A percentile compares a stretch with the other conserved stretches of the same genome.
Conservation (phyloP, 2,329 filamentous ascomycete species). For the Trichoderma asperellum region DNA sequence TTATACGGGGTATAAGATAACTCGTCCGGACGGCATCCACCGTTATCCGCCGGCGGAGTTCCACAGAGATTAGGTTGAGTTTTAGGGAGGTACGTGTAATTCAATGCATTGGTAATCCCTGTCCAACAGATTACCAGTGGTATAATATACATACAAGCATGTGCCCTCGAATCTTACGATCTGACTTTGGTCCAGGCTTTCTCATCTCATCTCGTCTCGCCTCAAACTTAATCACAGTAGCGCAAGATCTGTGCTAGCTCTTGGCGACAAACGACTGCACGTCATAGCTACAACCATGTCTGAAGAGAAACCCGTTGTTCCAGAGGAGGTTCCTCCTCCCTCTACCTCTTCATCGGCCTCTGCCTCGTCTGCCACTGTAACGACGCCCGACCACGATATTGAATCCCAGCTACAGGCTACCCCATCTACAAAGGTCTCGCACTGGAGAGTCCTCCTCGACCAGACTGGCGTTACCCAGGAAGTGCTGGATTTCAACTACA, state of each 20-base stretch:
- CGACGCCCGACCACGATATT: slow-evolving; percentile 45
- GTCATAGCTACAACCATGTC: slow-evolving; percentile 17
- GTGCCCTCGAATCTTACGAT: slow-evolving; percentile 1
- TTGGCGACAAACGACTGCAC: slow-evolving; percentile 8
- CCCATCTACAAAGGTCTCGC: slow-evolving; percentile 41
- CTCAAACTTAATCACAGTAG: neutral
- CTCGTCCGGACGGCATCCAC: slow-evolving; percentile 1
- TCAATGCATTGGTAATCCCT: slow-evolving; percentile 6
- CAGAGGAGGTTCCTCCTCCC: slow-evolving; percentile 2
- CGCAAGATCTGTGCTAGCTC: neutral
- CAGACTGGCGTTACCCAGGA: slow-evolving; percentile 61
- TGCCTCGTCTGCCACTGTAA: slow-evolving; percentile 36
- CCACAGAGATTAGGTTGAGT: slow-evolving; percentile 16
- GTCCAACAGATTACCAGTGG: neutral
- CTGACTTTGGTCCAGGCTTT: slow-evolving; percentile 14
- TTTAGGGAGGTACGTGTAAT: slow-evolving; percentile 25
- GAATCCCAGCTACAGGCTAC: slow-evolving; percentile 46
- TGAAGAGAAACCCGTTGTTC: slow-evolving; percentile 15
- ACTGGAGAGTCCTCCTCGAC: slow-evolving; percentile 60
- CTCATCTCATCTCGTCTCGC: neutral
- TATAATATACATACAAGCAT: slow-evolving; percentile 6
- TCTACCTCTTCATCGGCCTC: slow-evolving; percentile 31
- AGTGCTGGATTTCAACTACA: slow-evolving; percentile 59
- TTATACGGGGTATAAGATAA: neutral
- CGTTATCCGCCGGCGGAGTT: slow-evolving; percentile 19